Percentiles rank a stretch among this genome's conserved stretches.
Conservation (phyloP, 1,284 basidiomycete genomes). For the Microbotryomycetes sp. region DNA sequence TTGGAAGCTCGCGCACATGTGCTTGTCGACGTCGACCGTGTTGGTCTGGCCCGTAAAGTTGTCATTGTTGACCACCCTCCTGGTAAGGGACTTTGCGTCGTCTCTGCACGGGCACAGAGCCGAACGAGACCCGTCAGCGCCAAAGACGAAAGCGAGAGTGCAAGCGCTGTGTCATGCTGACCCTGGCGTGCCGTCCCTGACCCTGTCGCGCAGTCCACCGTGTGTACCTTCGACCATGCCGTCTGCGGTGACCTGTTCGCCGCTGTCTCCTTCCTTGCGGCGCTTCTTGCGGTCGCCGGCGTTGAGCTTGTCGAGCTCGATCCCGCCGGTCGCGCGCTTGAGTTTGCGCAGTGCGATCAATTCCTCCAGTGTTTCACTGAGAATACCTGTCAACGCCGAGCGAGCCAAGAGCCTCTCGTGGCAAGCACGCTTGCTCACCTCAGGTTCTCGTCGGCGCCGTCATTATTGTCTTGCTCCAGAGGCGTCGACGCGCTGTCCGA, state of each 20-base stretch:
- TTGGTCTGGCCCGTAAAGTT: conserved; percentile 98
- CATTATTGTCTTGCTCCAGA: neutral
- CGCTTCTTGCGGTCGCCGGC: conserved; percentile 66
- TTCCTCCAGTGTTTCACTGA: conserved; percentile 57
- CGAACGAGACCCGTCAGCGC: conserved; percentile 1
- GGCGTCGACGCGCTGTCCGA: neutral
- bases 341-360: conserved; percentile 76
- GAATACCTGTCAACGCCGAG: neutral
- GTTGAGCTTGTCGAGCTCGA: conserved; percentile 74
- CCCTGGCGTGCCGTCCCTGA: conserved; percentile 16
- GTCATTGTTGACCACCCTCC: conserved; percentile 61
- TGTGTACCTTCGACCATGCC: conserved; percentile 26
- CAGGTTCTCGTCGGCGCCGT: conserved; percentile 10
- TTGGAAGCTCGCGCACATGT: conserved; percentile 65
- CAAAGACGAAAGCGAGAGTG: neutral
- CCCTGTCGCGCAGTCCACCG: conserved; percentile 14
- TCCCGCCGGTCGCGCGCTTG: conserved; percentile 62
- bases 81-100: conserved; percentile 52
- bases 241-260: conserved; percentile 5
- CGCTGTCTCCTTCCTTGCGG: conserved; percentile 44
- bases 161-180: neutral
- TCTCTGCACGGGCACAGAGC: conserved; percentile 51
- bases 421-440: conserved; percentile 5
- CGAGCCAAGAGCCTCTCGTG: neutral
- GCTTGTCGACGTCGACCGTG: conserved; percentile 90